phyloP scores from a whole-genome alignment of 2,329 filamentous ascomycete species.

The Colletotrichum spaethianum region DNA sequence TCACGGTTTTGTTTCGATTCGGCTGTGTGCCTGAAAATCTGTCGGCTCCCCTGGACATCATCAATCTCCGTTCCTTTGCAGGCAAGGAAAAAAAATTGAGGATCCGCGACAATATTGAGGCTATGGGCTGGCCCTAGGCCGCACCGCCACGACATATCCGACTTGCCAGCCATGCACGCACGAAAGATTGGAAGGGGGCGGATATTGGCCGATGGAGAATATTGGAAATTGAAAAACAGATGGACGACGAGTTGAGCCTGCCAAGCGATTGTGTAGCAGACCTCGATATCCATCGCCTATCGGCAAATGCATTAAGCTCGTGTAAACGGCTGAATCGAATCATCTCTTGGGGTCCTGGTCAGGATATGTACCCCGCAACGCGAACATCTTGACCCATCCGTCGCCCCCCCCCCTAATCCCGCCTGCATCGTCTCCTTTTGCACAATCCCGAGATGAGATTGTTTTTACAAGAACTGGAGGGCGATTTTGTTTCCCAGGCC shows the following conservation, averaged over 20 bases:
- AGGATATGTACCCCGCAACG: constrained; percentile 35
- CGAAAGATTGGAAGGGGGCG: constrained; percentile 4
- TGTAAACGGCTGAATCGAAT: constrained; percentile 7
- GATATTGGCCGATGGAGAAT: constrained; percentile 34
- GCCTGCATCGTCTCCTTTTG: constrained; percentile 25
- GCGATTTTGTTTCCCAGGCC: constrained; percentile 15
- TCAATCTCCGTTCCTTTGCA: constrained; percentile 31
- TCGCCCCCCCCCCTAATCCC: constrained; percentile 3
- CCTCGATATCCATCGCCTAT: not conserved
- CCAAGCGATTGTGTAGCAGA: constrained; percentile 5
- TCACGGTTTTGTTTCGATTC: constrained; percentile 20
- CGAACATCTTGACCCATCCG: constrained; percentile 19
- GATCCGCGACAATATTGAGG: constrained; percentile 19
- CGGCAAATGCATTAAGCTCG: constrained; percentile 3
- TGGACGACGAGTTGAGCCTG: not conserved
- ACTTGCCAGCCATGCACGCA: not conserved
- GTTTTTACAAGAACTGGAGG: constrained; percentile 6
- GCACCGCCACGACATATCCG: not conserved
- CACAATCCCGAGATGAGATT: constrained; percentile 32
- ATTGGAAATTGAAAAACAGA: not conserved
- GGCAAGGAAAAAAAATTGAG: not conserved
- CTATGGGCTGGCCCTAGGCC: constrained; percentile 8
- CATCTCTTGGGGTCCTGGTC: constrained; percentile 20
- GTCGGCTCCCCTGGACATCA: not conserved
- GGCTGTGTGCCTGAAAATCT: constrained; percentile 1